Percentiles rank a stretch among this genome's conserved stretches.
Conservation (phyloP, 148 eudicot species). For the Camellia japonica region DNA sequence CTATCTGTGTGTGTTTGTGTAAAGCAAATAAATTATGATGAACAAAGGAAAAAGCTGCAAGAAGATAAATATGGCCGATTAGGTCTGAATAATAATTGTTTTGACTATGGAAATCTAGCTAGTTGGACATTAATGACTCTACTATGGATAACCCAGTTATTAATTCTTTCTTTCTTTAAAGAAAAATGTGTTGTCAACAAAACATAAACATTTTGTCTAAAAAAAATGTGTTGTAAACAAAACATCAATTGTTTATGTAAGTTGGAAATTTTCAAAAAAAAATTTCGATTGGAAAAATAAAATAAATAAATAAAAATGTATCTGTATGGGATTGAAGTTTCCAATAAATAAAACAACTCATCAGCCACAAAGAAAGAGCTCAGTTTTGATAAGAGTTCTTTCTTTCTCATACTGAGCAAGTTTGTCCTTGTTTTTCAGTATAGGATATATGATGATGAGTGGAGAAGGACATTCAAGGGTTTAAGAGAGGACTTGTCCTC, state of each 20-base stretch:
- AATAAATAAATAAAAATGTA: no score
- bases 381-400: not conserved
- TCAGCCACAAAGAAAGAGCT: not conserved
- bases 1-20: not conserved
- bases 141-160: not conserved
- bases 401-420: not conserved
- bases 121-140: no score
- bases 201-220: not conserved
- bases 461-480: not conserved
- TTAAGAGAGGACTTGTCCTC: constrained; percentile 20
- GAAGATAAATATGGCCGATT: not conserved
- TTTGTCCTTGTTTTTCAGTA: constrained; percentile 8
- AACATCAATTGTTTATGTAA: not conserved
- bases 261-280: not conserved
- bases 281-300: no score
- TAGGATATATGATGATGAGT: not conserved
- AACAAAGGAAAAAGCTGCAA: not conserved
- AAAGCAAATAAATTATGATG: not conserved
- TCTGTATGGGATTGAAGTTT: not conserved
- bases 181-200: not conserved
- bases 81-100: not conserved
- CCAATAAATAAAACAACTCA: not conserved
- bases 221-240: not conserved
- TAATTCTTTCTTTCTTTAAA: not conserved
- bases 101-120: not conserved